Conservation (phyloP, 805 yeast genomes). For the Pichia eremophila region DNA sequence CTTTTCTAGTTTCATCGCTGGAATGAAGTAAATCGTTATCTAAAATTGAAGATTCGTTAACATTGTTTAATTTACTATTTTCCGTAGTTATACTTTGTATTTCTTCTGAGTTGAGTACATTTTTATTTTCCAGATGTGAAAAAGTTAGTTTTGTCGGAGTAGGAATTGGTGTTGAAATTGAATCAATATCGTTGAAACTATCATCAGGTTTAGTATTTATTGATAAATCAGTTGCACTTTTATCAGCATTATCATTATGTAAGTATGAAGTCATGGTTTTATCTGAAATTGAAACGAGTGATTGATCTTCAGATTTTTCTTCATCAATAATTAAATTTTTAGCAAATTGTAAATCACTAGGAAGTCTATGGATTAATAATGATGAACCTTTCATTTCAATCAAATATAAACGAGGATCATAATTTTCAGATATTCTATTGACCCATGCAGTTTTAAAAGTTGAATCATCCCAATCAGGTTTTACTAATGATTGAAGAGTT, state of each 20-base stretch:
- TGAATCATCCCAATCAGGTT: constrained; percentile 25
- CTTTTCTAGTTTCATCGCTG: too few relatives aligned
- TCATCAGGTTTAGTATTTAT: background rate
- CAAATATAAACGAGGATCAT: constrained; percentile 36
- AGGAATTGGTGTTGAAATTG: background rate
- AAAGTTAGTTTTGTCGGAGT: background rate
- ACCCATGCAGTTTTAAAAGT: constrained; percentile 51
- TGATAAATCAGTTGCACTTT: constrained; percentile 1
- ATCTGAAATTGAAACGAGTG: too few relatives aligned
- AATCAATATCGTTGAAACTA: background rate
- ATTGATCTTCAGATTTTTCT: background rate
- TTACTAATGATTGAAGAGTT: constrained; percentile 14
- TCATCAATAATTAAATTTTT: constrained; percentile 3
- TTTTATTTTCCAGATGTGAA: background rate
- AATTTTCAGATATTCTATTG: constrained; percentile 34
- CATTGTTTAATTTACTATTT: background rate
- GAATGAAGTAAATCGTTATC: background rate
- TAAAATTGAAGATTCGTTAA: background rate
- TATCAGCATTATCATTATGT: constrained; percentile 2
- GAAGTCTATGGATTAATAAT: constrained; percentile 53
- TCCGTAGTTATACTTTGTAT: background rate
- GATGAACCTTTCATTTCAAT: constrained; percentile 66
- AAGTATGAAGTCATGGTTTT: background rate
- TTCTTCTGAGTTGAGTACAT: background rate
- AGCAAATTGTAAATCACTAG: constrained; percentile 28